phyloP scores from a whole-genome alignment of 306 rosid species.

The Acmispon strigosus region DNA sequence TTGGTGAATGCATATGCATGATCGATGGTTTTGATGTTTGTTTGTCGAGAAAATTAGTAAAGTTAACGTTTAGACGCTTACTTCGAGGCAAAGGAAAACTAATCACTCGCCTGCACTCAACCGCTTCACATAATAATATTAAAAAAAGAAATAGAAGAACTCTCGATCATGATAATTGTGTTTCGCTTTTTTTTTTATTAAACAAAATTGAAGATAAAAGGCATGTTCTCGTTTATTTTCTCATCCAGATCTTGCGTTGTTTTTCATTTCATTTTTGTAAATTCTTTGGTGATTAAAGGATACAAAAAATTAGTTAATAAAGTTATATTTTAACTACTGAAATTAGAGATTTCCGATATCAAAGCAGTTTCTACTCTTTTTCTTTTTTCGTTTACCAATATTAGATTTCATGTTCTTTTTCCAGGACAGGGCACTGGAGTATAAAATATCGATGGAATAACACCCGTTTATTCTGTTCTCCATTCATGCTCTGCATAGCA shows the following conservation, averaged over 20 bases:
- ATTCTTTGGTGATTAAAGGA: background rate
- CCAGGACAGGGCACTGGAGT: slow-evolving; percentile 5
- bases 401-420: background rate
- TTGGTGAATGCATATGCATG: background rate
- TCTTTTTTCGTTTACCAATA: background rate
- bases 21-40: slow-evolving; percentile 2
- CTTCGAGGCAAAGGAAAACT: slow-evolving; percentile 28
- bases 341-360: background rate
- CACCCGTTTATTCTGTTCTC: slow-evolving; percentile 8
- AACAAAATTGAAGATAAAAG: background rate
- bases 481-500: slow-evolving; percentile 17
- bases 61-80: slow-evolving; percentile 16
- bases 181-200: background rate
- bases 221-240: background rate
- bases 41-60: slow-evolving; percentile 22
- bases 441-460: slow-evolving; percentile 5
- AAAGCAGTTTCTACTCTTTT: background rate
- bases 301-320: background rate
- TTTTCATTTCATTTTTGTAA: background rate
- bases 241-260: background rate
- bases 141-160: background rate
- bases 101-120: slow-evolving; percentile 21
- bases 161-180: background rate
- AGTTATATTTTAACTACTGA: background rate
- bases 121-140: background rate